Base-by-base conservation (phyloP, 1,284 basidiomycete genomes). In the Cystobasidium slooffiae region DNA sequence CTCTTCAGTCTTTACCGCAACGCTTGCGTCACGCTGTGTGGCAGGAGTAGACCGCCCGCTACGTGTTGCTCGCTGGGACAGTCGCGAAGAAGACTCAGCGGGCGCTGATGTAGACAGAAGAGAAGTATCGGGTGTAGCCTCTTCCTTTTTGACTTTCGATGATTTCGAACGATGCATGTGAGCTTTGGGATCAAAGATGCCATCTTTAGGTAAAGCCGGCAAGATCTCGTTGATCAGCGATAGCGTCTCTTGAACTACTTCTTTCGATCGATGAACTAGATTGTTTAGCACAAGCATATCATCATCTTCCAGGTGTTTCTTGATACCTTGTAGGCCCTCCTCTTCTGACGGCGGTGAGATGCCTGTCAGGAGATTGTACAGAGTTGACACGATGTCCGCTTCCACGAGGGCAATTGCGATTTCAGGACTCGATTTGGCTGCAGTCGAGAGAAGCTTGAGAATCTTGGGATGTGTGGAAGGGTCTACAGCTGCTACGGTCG, bases 231-330 rank as follows among this genome's bases (percentile, higher is more conserved):
- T 91, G 31, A 95, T 86, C 20, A 97, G 86, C 76, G 90, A 90
- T 37, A 97, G 84, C 0, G 92, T 89, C 83, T 97, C 94, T 83
- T 97, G 94, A 6, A 97, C 88, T 82, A 97, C 94, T 78, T 98
- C 96, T 84, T 98, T 98, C 10, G 96, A 92, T 49, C 94, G 87
- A 82, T 97, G 94, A 0, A 94, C 94, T 46, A 99, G 85, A 81
- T 96, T 98, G 84, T 98, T 93, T 88, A 98, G 92, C 46, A 99
- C 92, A 7, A 93, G 91, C 92, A 98, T 95, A 82, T 98, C 95
- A 4, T 79, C 79, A 41, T 76, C 76, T 66, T 72, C 75, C 5
- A 72, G 72, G 24, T 78, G 75, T 51, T 76, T 75, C 55, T 77
- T 75, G 77, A 82, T 61, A 73, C 80, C 76, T 47, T 77, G 74